These are phyloP conservation scores for Leishmania tarentolae DNA, from an alignment of 208 protist species.

Conservation along the genomic window DNA sequence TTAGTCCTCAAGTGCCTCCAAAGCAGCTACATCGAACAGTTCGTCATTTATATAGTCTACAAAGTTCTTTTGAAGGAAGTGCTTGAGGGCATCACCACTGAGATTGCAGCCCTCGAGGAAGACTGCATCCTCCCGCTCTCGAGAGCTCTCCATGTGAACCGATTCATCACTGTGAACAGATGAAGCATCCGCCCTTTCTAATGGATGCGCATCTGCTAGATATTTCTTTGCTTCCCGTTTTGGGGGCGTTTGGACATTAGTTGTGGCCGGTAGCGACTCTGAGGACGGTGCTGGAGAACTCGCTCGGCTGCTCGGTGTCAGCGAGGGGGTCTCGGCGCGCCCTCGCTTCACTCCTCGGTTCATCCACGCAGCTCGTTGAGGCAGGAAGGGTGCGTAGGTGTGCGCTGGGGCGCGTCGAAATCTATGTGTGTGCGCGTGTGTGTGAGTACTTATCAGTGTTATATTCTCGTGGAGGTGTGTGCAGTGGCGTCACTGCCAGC, in stretches of 20 bases:
- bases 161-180: conserved; percentile 27
- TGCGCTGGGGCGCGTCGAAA: background rate
- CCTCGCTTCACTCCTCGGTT: conserved; percentile 8
- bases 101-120: conserved; percentile 34
- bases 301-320: conserved; percentile 4
- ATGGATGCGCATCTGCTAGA: conserved; percentile 10
- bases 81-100: conserved; percentile 51
- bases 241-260: background rate
- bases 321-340: conserved; percentile 7
- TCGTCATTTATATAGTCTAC: conserved; percentile 73
- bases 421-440: background rate
- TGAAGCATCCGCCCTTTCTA: conserved; percentile 8
- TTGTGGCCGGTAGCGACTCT: background rate
- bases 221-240: conserved; percentile 22
- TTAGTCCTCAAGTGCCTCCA: conserved; percentile 21
- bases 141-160: conserved; percentile 28
- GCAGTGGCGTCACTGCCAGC: background rate
- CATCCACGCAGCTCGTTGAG: background rate
- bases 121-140: conserved; percentile 53
- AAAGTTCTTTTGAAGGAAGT: conserved; percentile 82
- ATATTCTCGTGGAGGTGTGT: background rate
- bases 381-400: background rate
- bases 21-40: conserved; percentile 34
- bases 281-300: background rate
- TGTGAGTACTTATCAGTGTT: background rate